Base-by-base conservation (phyloP, 1,284 basidiomycete genomes). In the Volvariella volvacea region DNA sequence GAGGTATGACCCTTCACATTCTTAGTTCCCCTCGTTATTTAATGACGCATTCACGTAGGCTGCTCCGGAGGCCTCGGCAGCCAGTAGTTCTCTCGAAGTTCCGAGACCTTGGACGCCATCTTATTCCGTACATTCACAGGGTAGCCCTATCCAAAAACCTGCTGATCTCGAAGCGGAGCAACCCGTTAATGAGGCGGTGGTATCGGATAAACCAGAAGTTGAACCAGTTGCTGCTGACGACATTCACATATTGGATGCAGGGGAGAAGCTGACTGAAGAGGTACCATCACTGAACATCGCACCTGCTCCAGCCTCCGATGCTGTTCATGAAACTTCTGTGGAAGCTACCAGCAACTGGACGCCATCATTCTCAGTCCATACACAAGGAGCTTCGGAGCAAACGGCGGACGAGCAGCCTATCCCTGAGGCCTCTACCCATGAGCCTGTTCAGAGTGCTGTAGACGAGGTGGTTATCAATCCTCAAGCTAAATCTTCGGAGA, bases 51-150 rank as follows among this genome's bases (percentile, higher is more conserved):
- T 36, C 34, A 36, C n/a, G 7, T 36, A 36, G 34, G 19, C 34
- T 36, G 34, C 34, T 15, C 34, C n/a, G 6, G n/a, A 36, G 4
- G 34, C 19, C 19, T 20, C n/a, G 34, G 19, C 53, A 6, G 8
- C n/a, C 9, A 47, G 53, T 22, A 52, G 55, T 37, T 9, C 34
- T 36, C 19, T 20, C 19, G 34, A 36, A 15, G 19, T 36, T 16
- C 34, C 36, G 22, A 14, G 36, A 22, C 42, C 34, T 9, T 57
- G 55, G 55, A 52, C 55, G 9, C 52, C 54, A n/a, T 54, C 55
- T 9, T 57, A 57, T 39, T 53, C 55, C n/a, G 53, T 53, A 7
- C 50, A 51, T 41, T 49, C 47, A 6, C 54, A 55, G 47, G 54
- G 55, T 22, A 57, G 47, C 34, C 51, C 48, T 17, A 34, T 42